phyloP scores from a whole-genome alignment of 2,329 filamentous ascomycete species.

The Penicillium sp. region DNA sequence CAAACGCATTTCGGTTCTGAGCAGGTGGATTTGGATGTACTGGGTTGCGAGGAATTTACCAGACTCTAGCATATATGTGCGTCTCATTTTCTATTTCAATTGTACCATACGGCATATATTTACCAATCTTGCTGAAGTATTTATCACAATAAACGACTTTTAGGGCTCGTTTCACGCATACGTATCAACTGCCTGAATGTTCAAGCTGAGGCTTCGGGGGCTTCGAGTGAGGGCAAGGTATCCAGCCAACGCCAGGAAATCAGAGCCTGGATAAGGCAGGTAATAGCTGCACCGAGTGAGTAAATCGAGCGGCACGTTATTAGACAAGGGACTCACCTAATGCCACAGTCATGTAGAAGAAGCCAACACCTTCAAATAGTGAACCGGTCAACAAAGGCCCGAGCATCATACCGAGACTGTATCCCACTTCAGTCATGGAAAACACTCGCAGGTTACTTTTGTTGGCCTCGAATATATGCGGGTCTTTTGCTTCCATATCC shows the following conservation, averaged over 20 bases:
- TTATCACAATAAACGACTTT: neutral
- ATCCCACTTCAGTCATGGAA: slow-evolving; percentile 18
- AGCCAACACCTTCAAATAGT: slow-evolving; percentile 15
- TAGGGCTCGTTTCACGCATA: neutral
- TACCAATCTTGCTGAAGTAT: neutral
- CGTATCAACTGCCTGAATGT: neutral
- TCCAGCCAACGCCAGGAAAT: slow-evolving; percentile 6
- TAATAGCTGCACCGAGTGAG: neutral
- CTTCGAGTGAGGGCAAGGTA: neutral
- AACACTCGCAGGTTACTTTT: slow-evolving; percentile 21
- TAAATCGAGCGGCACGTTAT: neutral
- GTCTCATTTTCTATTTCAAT: neutral
- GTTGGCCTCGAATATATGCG: slow-evolving; percentile 21
- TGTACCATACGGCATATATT: neutral
- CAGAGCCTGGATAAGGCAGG: slow-evolving; percentile 2
- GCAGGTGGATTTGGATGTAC: neutral
- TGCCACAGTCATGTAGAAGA: slow-evolving; percentile 13
- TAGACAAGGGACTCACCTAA: slow-evolving; percentile 8
- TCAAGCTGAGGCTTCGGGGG: neutral
- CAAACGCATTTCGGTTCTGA: neutral
- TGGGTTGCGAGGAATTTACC: neutral
- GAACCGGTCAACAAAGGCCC: slow-evolving; percentile 19
- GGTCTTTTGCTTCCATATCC: slow-evolving; percentile 15
- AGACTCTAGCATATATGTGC: too few relatives aligned
- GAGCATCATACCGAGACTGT: slow-evolving; percentile 18